Base-by-base conservation (phyloP, 2,329 filamentous ascomycete genomes). In the Cryphonectria parasitica region DNA sequence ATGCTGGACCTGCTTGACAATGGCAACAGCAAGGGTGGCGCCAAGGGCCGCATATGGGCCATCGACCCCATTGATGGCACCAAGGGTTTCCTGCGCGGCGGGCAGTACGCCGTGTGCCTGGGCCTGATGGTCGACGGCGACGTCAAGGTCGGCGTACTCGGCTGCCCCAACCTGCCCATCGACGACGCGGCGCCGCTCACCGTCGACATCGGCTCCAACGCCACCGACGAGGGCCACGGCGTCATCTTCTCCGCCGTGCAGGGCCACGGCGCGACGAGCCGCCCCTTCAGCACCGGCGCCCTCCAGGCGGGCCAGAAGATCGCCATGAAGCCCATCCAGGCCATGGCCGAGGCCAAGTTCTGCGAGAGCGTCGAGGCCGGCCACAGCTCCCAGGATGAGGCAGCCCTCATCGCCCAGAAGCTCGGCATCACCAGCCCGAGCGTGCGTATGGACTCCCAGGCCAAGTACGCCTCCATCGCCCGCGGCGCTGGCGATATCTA, bases 41-140 rank as follows among this genome's bases (percentile, higher is more conserved):
- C 83, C 72, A 86, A 84, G 74, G 94, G 94, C 73, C 87, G 96
- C 75, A 93, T 98, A 80, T 99, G 96, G 96, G 93, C 95, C 56
- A 90, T 99, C 70, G 96, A 99, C 81, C 96, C 96, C 71, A 98
- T 99, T 73, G 96, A 99, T 81, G 96, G 96, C 75, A 99, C 96
- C 68, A 97, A 98, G 84, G 97, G 96, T 41, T 99, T 99, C 84
- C 85, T 99, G 72, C 89, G 97, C 73, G 96, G 96, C 67, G 97
- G 95, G 54, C 96, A 99, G 84, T 99, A 99, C 79, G 97, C 96
- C 69, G 94, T 99, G 68, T 98, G 95, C 79, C 88, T 99, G 6
- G 96, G 89, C 49, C 86, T 99, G 76, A 91, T 99, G 83, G 92
- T 97, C 39, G 94, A 98, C 77, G 96, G 95, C 67, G 90, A 97